phyloP scores from a whole-genome alignment of 2,329 filamentous ascomycete species.

The Sporothrix dimorphospora region DNA sequence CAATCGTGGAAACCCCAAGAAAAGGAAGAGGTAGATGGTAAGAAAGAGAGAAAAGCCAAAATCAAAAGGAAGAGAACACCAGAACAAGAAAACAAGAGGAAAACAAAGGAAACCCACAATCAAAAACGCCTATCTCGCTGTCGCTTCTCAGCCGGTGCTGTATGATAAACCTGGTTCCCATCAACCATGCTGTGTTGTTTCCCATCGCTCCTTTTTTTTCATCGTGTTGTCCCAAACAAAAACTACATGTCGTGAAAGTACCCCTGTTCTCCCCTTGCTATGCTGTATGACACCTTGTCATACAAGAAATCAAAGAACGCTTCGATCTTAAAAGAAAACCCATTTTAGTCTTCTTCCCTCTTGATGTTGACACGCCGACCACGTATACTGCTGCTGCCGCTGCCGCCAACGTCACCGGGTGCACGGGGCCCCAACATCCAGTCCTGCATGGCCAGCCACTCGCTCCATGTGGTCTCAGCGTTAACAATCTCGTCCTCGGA shows the following conservation, averaged over 20 bases:
- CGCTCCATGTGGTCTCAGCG: conserved; percentile 86
- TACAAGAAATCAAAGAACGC: background rate
- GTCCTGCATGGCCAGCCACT: conserved; percentile 96
- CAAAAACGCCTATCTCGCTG: conserved; percentile 16
- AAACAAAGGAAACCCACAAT: background rate
- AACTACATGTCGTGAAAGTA: background rate
- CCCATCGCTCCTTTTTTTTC: background rate
- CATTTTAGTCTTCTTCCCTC: conserved; percentile 30
- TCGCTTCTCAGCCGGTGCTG: conserved; percentile 11
- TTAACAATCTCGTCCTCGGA: conserved; percentile 78
- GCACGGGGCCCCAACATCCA: conserved; percentile 94
- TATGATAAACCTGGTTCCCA: conserved; percentile 11
- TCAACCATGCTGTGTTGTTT: background rate
- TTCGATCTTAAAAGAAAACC: background rate
- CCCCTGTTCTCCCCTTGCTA: background rate
- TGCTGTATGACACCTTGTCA: conserved; percentile 12
- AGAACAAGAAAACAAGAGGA: background rate
- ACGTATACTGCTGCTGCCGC: conserved; percentile 18
- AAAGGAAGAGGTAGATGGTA: background rate
- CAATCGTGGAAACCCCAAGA: background rate
- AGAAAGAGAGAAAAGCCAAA: background rate
- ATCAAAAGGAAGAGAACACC: background rate
- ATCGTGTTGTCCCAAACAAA: conserved; percentile 1
- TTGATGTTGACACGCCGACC: conserved; percentile 31
- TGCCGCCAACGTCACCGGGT: conserved; percentile 49